Percentiles rank a stretch among this genome's conserved stretches.
Evolutionary conservation across 768 basidiomycete genomes (phyloP).

Genomic region (Crucibulum laeve): DNA sequence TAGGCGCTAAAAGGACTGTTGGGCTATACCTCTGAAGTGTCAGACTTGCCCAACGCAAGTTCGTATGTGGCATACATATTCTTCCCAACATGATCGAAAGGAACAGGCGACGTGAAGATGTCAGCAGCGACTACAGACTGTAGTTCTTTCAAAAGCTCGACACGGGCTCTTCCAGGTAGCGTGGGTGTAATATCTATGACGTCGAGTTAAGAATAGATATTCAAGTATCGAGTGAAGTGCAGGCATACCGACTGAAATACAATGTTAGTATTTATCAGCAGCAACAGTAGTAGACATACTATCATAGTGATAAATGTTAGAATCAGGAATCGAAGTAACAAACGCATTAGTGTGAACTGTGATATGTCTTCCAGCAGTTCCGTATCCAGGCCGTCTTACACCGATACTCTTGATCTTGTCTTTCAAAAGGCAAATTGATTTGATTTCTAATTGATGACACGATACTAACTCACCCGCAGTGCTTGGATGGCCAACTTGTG

Average conservation of each 20-base stretch:
- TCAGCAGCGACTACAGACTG: constrained; percentile 39
- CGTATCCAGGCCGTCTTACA: constrained; percentile 28
- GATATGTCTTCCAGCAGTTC: constrained; percentile 22
- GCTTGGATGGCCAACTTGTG: constrained; percentile 18
- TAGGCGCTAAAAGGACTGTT: constrained; percentile 5
- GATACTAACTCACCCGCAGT: constrained; percentile 26
- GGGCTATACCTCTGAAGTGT: constrained; percentile 54
- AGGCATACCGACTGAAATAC: constrained; percentile 24
- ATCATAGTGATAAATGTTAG: constrained; percentile 70
- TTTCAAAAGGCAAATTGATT: constrained; percentile 6
- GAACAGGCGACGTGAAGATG: constrained; percentile 62
- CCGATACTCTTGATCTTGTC: constrained; percentile 24
- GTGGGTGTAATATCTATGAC: constrained; percentile 17
- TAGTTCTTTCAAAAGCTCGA: constrained; percentile 27
- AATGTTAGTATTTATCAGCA: constrained; percentile 2
- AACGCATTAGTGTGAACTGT: constrained; percentile 47
- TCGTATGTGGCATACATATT: constrained; percentile 59
- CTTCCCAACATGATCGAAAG: constrained; percentile 79
- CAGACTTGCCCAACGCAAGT: constrained; percentile 49
- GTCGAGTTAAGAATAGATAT: constrained; percentile 19
- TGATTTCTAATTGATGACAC: constrained; percentile 5
- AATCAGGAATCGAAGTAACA: constrained; percentile 40
- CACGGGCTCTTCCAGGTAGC: constrained; percentile 29
- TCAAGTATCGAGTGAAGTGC: constrained; percentile 6
- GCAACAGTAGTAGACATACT: constrained; percentile 26